Percentiles rank a stretch among this genome's conserved stretches.
phyloP scores from a whole-genome alignment of 179 eudicot species.

The Silene noctiflora region DNA sequence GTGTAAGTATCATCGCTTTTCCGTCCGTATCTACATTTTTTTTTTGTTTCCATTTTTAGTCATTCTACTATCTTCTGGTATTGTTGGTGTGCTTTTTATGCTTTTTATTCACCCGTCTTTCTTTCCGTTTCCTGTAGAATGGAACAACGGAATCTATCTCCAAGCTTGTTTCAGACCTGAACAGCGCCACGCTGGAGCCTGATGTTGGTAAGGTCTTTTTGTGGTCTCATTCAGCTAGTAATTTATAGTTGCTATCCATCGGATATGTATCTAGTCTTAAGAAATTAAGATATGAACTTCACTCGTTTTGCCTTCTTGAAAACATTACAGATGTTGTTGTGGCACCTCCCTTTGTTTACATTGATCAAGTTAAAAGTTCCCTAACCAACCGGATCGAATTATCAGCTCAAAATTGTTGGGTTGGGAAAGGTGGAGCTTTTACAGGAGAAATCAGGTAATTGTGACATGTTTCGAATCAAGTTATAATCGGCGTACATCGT shows the following conservation, averaged over 20 bases:
- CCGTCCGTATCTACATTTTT: not conserved
- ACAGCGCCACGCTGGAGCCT: constrained; percentile 79
- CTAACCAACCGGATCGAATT: constrained; percentile 73
- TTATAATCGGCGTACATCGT: not conserved
- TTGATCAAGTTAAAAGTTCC: constrained; percentile 86
- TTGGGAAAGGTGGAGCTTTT: constrained; percentile 94
- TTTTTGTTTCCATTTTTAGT: not conserved
- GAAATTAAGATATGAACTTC: not conserved
- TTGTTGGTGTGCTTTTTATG: not conserved
- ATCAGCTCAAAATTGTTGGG: constrained; percentile 96
- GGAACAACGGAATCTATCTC: constrained; percentile 87
- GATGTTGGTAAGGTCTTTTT: constrained; percentile 75
- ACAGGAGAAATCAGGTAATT: constrained; percentile 97
- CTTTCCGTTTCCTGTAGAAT: constrained; percentile 43
- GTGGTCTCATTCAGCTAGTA: constrained; percentile 7
- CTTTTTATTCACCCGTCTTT: not conserved
- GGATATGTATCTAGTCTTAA: not conserved
- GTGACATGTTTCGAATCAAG: not conserved
- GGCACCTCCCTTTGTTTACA: constrained; percentile 85
- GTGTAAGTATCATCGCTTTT: constrained; percentile 57
- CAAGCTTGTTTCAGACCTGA: constrained; percentile 85
- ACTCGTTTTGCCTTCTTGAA: constrained; percentile 1
- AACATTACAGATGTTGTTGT: constrained; percentile 82
- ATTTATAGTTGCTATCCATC: not conserved
- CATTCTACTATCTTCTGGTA: not conserved